Base-by-base conservation (phyloP, 495 filamentous ascomycete species). In the Parachaetomium inaequale region DNA sequence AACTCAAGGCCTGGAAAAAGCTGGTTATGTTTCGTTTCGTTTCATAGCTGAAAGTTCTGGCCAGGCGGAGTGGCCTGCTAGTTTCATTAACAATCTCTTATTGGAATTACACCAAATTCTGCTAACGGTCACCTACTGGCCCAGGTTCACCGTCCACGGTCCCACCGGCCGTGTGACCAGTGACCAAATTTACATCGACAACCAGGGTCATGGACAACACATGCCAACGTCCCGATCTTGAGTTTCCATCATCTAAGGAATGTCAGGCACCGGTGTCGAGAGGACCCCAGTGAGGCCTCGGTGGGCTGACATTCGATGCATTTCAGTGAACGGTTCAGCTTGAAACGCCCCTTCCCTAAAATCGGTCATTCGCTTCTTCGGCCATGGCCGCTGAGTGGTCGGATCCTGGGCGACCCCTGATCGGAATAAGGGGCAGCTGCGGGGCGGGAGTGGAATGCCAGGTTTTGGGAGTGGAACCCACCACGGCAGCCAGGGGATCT, bases 71-170 rank as follows among this genome's bases (percentile, higher is more conserved):
- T 45, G 52, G 52, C 52, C 52, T 6, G 21, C 19, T 8, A 4
- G 38, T 42, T 56, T 56, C 54, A 55, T 55, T 55, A 36, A 38
- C 52, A 55, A 25, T 38, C 7, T 55, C 52, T 32, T 19, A 31
- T 6, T 25, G 32, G 21, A n/a, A 25, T 40, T 15, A 17, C 11
- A 38, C 12, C 11, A 21, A 55, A 23, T 40, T 55, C 29, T 38
- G 52, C 19, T 32, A 36, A 23, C 5, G 31, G 50, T 36, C 31
- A 4, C 5, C 0, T 3, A 21, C 21, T n/a, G 29, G 23, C 31
- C 31, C 10, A 10, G 36, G 10, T n/a, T n/a, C n/a, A n/a, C n/a
- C n/a, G n/a, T n/a, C n/a, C n/a, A n/a, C n/a, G n/a, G n/a, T n/a
- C n/a, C n/a, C n/a, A n/a, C n/a, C n/a, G n/a, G n/a, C n/a, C n/a